These are phyloP conservation scores for Dendrothele bispora DNA, from an alignment of 768 basidiomycete genomes.

Conservation along the genomic window DNA sequence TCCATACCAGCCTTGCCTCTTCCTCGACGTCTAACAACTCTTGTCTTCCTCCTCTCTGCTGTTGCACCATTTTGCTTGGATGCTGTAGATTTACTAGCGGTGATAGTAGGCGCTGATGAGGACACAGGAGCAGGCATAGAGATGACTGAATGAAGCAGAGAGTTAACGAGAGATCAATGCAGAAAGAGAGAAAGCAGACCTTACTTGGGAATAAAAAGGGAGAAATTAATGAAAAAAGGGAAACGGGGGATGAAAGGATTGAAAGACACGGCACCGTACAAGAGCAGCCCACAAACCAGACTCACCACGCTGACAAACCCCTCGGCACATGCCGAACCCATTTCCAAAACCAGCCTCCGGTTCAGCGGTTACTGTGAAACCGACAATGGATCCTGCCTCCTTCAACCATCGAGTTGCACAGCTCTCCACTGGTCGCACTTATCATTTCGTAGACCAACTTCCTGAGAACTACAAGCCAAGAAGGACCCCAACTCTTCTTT, in stretches of 20 bases:
- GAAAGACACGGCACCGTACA: not conserved
- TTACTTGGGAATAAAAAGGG: conserved; percentile 34
- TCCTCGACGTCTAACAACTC: conserved; percentile 60
- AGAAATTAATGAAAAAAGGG: conserved; percentile 12
- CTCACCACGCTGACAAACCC: not conserved
- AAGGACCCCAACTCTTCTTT: conserved; percentile 56
- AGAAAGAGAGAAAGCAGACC: conserved; percentile 18
- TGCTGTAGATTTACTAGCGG: conserved; percentile 26
- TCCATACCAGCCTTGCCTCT: conserved; percentile 57
- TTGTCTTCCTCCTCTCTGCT: conserved; percentile 28
- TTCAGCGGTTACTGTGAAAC: no score
- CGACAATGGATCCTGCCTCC: conserved; percentile 33
- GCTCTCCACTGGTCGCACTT: conserved; percentile 60
- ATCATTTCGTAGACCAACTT: conserved; percentile 74
- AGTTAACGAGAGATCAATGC: conserved; percentile 11
- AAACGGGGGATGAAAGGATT: not conserved
- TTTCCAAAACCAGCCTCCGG: conserved; percentile 10
- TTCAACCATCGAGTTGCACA: conserved; percentile 55
- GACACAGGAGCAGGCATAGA: conserved; percentile 47
- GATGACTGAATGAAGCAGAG: conserved; percentile 23
- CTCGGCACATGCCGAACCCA: conserved; percentile 12
- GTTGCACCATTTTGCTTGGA: conserved; percentile 13
- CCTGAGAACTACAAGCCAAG: conserved; percentile 42
- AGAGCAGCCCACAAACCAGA: not conserved
- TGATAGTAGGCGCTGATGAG: conserved; percentile 33